A percentile compares a stretch with the other conserved stretches of the same genome.
Evolutionary conservation across 2,329 filamentous ascomycete genomes (phyloP).

Genomic region (Tetracladium maxilliforme): DNA sequence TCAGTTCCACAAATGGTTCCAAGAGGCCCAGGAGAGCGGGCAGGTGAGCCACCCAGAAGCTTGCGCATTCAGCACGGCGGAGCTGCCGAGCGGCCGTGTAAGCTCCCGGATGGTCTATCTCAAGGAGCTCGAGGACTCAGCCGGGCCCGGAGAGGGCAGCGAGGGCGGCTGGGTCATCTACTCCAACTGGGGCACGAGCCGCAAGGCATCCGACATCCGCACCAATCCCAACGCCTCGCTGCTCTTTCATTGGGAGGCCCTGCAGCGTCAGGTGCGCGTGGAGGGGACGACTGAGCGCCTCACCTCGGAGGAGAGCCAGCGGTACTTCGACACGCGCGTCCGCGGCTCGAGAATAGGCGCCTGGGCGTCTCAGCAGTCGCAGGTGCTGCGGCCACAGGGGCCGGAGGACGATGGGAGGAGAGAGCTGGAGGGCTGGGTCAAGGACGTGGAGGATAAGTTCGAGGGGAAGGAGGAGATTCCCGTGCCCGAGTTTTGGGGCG

Average conservation of each 20-base stretch:
- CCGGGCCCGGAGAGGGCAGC: too few species aligned
- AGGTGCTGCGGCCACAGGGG: too few species aligned
- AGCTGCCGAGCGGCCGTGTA: constrained; percentile 70
- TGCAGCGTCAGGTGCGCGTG: constrained; percentile 83
- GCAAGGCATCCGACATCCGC: constrained; percentile 51
- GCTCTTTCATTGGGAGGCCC: constrained; percentile 78
- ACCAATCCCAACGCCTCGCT: constrained; percentile 67
- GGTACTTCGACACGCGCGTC: constrained; percentile 53
- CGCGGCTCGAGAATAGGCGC: constrained; percentile 76
- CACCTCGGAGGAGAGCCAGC: constrained; percentile 53
- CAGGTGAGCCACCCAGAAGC: constrained; percentile 68
- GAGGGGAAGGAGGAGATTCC: constrained; percentile 66
- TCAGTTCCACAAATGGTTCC: constrained; percentile 89
- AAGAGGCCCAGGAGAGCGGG: constrained; percentile 39
- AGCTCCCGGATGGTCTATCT: constrained; percentile 82
- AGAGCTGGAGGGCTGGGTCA: constrained; percentile 63
- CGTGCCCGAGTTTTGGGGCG: constrained; percentile 90
- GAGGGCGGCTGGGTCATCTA: constrained; percentile 74
- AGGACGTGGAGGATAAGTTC: constrained; percentile 63
- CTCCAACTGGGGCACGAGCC: constrained; percentile 74
- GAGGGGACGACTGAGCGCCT: constrained; percentile 64
- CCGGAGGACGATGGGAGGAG: constrained; percentile 53
- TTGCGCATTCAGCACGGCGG: constrained; percentile 73
- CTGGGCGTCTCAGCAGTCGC: constrained; percentile 85
- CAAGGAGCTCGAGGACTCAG: constrained; percentile 81